Evolutionary conservation across 148 eudicot species (phyloP).

Genomic region (Linanthus parryae): DNA sequence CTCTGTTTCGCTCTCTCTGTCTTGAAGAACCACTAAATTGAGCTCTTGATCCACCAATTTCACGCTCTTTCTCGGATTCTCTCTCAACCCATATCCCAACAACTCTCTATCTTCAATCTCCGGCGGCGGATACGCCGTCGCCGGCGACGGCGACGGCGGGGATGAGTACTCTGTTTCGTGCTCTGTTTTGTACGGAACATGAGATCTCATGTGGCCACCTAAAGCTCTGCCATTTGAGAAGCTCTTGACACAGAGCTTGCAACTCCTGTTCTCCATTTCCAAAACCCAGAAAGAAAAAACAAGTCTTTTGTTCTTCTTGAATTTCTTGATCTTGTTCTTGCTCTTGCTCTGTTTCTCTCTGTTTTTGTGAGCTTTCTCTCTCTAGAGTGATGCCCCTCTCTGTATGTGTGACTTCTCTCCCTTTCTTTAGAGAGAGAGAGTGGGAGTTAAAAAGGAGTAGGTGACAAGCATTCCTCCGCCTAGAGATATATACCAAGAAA

Average conservation of each 20-base stretch:
- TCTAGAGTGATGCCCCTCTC: no score
- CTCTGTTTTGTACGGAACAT: conserved; percentile 24
- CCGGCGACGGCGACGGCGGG: conserved; percentile 9
- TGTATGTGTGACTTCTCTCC: no score
- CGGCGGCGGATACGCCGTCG: conserved; percentile 4
- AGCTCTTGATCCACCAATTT: conserved; percentile 23
- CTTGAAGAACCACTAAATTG: conserved; percentile 18
- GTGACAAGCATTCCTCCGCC: conserved; percentile 78
- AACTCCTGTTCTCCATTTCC: conserved; percentile 51
- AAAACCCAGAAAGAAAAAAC: background rate
- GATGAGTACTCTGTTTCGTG: conserved; percentile 10
- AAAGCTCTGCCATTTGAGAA: conserved; percentile 69
- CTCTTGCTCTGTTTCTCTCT: conserved; percentile 17
- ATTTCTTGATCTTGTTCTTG: conserved; percentile 17
- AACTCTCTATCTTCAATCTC: conserved; percentile 13
- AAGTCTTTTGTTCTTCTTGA: background rate
- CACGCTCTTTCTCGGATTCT: conserved; percentile 20
- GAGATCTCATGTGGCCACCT: conserved; percentile 95
- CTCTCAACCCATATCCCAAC: conserved; percentile 14
- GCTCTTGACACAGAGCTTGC: conserved; percentile 53
- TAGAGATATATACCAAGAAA: conserved; percentile 14
- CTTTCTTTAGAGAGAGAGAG: conserved; percentile 8
- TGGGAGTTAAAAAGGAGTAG: conserved; percentile 35
- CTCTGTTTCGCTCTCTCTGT: conserved; percentile 54
- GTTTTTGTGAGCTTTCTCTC: conserved; percentile 3